phyloP scores from a whole-genome alignment of 2,329 filamentous ascomycete genomes.

The Arthroderma sp. region DNA sequence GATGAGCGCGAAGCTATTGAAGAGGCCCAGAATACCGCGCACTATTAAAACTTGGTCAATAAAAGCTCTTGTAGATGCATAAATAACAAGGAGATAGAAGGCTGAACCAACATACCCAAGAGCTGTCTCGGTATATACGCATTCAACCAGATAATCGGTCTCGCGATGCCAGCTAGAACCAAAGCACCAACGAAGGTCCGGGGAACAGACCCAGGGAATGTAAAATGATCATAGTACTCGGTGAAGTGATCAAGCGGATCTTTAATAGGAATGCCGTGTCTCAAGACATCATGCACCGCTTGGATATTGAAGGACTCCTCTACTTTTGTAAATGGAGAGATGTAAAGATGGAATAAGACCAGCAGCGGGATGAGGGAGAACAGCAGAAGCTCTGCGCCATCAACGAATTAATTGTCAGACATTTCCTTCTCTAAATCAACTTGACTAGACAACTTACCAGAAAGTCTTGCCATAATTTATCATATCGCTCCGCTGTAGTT shows the following conservation, averaged over 20 bases:
- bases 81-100: not conserved
- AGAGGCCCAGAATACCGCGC: slow-evolving; percentile 60
- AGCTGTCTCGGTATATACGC: slow-evolving; percentile 46
- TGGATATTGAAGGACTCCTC: slow-evolving; percentile 98
- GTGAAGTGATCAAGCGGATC: slow-evolving; percentile 17
- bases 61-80: not conserved
- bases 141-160: slow-evolving; percentile 49
- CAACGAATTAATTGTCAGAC: not conserved
- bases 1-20: slow-evolving; percentile 58
- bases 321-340: slow-evolving; percentile 87
- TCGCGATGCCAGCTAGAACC: slow-evolving; percentile 57
- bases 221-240: slow-evolving; percentile 65
- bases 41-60: slow-evolving; percentile 33
- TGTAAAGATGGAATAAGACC: slow-evolving; percentile 54
- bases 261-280: slow-evolving; percentile 57
- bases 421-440: not conserved
- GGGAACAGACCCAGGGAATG: slow-evolving; percentile 82
- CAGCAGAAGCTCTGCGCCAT: slow-evolving; percentile 13
- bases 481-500: not conserved
- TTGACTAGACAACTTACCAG: slow-evolving; percentile 2
- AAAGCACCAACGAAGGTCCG: slow-evolving; percentile 78
- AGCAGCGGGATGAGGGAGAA: slow-evolving; percentile 47
- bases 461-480: slow-evolving; percentile 7
- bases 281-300: slow-evolving; percentile 77
- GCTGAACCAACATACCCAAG: slow-evolving; percentile 32